phyloP scores from a whole-genome alignment of 1,284 basidiomycete genomes.

The Leccinum griseonigrum region DNA sequence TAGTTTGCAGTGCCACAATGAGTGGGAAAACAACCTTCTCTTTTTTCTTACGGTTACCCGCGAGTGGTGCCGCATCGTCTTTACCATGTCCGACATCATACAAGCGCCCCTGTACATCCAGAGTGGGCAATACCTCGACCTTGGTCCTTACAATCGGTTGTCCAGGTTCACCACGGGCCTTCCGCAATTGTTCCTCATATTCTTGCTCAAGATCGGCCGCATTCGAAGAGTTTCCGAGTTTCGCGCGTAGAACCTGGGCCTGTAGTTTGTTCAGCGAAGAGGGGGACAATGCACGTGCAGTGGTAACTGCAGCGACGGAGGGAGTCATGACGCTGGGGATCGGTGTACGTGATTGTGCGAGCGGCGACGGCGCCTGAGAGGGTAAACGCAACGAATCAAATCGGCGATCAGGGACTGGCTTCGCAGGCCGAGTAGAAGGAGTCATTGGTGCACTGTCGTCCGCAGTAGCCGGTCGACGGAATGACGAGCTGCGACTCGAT shows the following conservation, averaged over 20 bases:
- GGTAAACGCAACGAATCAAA: constrained; percentile 56
- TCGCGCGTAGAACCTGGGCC: constrained; percentile 90
- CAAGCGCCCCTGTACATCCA: constrained; percentile 83
- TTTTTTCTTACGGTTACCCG: constrained; percentile 76
- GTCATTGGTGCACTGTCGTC: constrained; percentile 56
- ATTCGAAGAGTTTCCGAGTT: constrained; percentile 75
- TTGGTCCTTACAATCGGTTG: constrained; percentile 51
- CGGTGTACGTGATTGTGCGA: constrained; percentile 68
- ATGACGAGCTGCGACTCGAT: constrained; percentile 75
- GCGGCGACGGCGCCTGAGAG: constrained; percentile 47
- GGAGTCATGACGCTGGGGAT: constrained; percentile 90
- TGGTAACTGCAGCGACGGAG: constrained; percentile 39
- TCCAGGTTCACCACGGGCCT: constrained; percentile 45
- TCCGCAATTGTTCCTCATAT: constrained; percentile 69
- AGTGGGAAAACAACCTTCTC: constrained; percentile 55
- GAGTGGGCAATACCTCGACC: constrained; percentile 85
- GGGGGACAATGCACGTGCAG: constrained; percentile 55
- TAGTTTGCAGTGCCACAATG: not conserved
- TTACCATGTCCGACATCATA: constrained; percentile 87
- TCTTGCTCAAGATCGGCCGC: constrained; percentile 76
- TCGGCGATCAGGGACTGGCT: constrained; percentile 44
- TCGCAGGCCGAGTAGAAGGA: constrained; percentile 40
- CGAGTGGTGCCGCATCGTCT: constrained; percentile 44
- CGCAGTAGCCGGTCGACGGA: constrained; percentile 61
- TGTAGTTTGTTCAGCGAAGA: constrained; percentile 90